Conservation (phyloP, 768 basidiomycete species). For the Suillus subaureus region DNA sequence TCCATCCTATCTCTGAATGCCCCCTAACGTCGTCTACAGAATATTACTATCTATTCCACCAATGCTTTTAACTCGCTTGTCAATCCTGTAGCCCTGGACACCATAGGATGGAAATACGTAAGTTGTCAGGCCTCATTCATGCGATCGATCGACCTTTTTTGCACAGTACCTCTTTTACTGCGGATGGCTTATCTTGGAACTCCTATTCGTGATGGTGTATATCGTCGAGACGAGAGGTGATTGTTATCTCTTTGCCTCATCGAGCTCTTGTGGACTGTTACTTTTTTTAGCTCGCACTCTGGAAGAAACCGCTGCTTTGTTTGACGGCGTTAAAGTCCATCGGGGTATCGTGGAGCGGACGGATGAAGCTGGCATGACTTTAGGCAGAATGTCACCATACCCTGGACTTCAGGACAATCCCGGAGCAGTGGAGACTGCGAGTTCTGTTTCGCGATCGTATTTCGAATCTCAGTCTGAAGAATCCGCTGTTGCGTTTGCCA, state of each 20-base stretch:
- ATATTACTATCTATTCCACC: conserved; percentile 62
- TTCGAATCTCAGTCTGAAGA: neutral
- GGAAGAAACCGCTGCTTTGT: conserved; percentile 74
- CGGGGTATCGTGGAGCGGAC: conserved; percentile 48
- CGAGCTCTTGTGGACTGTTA: conserved; percentile 14
- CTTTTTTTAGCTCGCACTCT: conserved; percentile 52
- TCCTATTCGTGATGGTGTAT: conserved; percentile 55
- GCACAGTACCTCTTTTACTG: conserved; percentile 58
- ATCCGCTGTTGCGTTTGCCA: neutral
- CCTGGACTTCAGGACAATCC: neutral
- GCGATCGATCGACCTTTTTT: neutral
- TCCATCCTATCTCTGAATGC: neutral
- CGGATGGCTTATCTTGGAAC: conserved; percentile 66
- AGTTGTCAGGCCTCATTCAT: conserved; percentile 2
- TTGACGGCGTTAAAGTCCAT: conserved; percentile 52
- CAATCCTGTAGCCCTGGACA: conserved; percentile 71
- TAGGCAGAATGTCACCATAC: conserved; percentile 10
- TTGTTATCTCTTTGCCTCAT: conserved; percentile 16
- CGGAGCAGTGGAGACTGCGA: neutral
- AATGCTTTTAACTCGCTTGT: conserved; percentile 81
- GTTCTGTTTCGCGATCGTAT: neutral
- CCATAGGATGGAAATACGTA: conserved; percentile 52
- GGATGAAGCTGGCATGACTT: conserved; percentile 49
- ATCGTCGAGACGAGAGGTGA: conserved; percentile 67
- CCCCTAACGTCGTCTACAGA: conserved; percentile 37